Percentiles rank a stretch among this genome's conserved stretches.
Evolutionary conservation across 2,329 filamentous ascomycete genomes (phyloP).

Genomic region (Sordariomycetes sp.): DNA sequence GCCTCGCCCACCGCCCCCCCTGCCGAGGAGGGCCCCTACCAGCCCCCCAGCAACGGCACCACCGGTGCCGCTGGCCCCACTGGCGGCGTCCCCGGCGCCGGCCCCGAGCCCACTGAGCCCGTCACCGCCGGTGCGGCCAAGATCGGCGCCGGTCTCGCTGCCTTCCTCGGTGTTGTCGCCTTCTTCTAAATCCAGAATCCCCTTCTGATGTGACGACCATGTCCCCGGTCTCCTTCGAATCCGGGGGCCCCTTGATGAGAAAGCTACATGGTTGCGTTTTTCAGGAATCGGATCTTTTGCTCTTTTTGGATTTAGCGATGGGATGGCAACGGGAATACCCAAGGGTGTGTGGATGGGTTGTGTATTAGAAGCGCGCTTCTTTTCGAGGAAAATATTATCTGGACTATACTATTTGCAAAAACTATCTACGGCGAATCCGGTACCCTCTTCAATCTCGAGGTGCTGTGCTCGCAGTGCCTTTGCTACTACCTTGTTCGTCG

Average conservation of each 20-base stretch:
- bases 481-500: background rate
- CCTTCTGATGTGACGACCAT: constrained; percentile 1
- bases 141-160: constrained; percentile 42
- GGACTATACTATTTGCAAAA: background rate
- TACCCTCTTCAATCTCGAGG: background rate
- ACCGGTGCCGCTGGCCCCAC: constrained; percentile 4
- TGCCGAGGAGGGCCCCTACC: background rate
- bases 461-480: background rate
- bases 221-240: background rate
- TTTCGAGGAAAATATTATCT: background rate
- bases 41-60: constrained; percentile 3
- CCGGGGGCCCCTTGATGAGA: background rate
- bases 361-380: background rate
- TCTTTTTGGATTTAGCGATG: background rate
- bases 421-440: background rate
- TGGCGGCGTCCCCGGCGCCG: constrained; percentile 11
- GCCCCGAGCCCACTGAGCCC: constrained; percentile 9
- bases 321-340: background rate
- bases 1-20: background rate
- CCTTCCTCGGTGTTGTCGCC: constrained; percentile 46
- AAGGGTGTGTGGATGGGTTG: background rate
- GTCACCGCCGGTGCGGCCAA: constrained; percentile 41
- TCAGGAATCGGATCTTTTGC: background rate
- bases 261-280: background rate
- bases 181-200: constrained; percentile 37